Percentiles rank a stretch among this genome's conserved stretches.
These are phyloP conservation scores for Ophiostoma sp. DNA, from an alignment of 2,329 filamentous ascomycete species.

Conservation along the genomic window DNA sequence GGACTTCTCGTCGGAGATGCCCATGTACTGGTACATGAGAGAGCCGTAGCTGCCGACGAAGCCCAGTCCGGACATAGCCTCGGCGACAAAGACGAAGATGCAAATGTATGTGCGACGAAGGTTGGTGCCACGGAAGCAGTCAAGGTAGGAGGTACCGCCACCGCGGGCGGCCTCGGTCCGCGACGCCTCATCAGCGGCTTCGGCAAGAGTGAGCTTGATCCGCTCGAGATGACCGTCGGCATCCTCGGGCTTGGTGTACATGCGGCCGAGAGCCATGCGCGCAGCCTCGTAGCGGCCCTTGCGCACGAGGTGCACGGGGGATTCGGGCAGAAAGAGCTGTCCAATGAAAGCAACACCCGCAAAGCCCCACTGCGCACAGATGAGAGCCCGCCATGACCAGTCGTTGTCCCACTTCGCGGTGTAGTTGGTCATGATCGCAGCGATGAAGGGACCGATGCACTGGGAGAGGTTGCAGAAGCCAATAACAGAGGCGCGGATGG, in stretches of 20 bases:
- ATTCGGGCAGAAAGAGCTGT: constrained; percentile 36
- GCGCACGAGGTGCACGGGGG: constrained; percentile 19
- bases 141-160: constrained; percentile 29
- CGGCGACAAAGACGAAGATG: constrained; percentile 45
- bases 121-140: constrained; percentile 35
- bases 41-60: constrained; percentile 18
- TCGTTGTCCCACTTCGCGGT: constrained; percentile 32
- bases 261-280: constrained; percentile 18
- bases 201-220: constrained; percentile 54
- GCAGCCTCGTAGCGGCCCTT: constrained; percentile 32
- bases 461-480: constrained; percentile 20
- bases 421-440: constrained; percentile 28
- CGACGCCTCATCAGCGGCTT: constrained; percentile 26
- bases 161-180: constrained; percentile 37
- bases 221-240: constrained; percentile 29
- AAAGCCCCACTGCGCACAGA: constrained; percentile 48
- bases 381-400: constrained; percentile 46
- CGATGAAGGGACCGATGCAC: constrained; percentile 27
- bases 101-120: constrained; percentile 38
- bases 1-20: constrained; percentile 31
- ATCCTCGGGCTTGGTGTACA: constrained; percentile 16
- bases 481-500: constrained; percentile 21
- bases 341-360: constrained; percentile 40
- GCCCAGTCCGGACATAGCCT: constrained; percentile 19
- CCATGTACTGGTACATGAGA: constrained; percentile 20